Evolutionary conservation across 306 rosid species (phyloP).

Genomic region (Erythrophleum fordii): DNA sequence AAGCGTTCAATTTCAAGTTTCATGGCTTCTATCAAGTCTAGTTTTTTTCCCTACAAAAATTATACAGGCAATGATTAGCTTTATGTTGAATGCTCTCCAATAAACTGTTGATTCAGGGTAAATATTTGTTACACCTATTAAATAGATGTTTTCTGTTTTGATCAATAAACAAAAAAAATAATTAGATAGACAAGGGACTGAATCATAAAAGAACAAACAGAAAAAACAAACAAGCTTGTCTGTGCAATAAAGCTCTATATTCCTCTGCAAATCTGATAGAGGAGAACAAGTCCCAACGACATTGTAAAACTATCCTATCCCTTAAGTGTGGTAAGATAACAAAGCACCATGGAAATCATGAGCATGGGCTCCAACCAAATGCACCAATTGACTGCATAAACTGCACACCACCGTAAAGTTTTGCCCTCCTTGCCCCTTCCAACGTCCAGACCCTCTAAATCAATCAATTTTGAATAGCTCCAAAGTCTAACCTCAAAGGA

Average conservation of each 20-base stretch:
- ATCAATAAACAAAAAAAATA: neutral
- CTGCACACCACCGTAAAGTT: slow-evolving; percentile 8
- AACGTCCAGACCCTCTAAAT: slow-evolving; percentile 17
- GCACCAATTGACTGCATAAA: neutral
- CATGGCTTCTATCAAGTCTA: slow-evolving; percentile 81
- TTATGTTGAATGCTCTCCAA: slow-evolving; percentile 4
- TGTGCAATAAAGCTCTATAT: slow-evolving; percentile 20
- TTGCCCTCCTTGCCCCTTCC: slow-evolving; percentile 13
- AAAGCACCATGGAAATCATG: neutral
- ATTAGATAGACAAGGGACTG: neutral
- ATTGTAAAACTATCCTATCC: neutral
- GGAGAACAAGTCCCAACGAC: neutral
- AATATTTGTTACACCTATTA: slow-evolving; percentile 12
- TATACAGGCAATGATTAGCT: slow-evolving; percentile 27
- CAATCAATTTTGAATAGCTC: slow-evolving; percentile 28
- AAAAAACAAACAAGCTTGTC: slow-evolving; percentile 19
- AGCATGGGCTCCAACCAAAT: slow-evolving; percentile 25
- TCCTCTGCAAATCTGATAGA: slow-evolving; percentile 22
- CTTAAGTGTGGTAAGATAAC: neutral
- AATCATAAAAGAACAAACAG: slow-evolving; percentile 14
- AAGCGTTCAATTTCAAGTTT: slow-evolving; percentile 98
- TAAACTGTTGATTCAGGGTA: slow-evolving; percentile 17
- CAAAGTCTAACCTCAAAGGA: slow-evolving; percentile 22
- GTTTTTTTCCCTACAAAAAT: slow-evolving; percentile 65
- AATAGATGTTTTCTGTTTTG: neutral